phyloP scores from a whole-genome alignment of 2,329 filamentous ascomycete species.

The Penicillium sp. region DNA sequence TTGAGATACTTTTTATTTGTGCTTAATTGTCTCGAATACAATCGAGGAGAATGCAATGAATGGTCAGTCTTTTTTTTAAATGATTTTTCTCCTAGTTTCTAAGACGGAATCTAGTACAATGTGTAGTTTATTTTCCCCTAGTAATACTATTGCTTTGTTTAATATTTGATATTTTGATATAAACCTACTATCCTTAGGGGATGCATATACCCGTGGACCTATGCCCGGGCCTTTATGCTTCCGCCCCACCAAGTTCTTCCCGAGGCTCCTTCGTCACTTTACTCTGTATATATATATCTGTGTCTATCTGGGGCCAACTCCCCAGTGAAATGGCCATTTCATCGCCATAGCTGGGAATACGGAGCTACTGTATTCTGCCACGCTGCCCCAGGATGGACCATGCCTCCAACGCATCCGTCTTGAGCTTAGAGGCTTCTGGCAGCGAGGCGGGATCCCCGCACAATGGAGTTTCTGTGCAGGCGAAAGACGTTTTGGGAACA shows the following conservation, averaged over 20 bases:
- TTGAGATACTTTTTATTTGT: neutral
- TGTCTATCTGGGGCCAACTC: neutral
- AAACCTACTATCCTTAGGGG: no score
- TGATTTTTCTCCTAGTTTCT: neutral
- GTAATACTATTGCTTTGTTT: neutral
- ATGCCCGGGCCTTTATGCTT: neutral
- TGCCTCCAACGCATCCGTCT: slow-evolving; percentile 26
- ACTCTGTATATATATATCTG: neutral
- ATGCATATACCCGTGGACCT: neutral
- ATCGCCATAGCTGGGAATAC: slow-evolving; percentile 2
- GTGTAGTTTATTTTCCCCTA: neutral
- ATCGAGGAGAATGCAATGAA: neutral
- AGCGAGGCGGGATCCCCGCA: slow-evolving; percentile 13
- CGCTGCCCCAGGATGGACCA: slow-evolving; percentile 32
- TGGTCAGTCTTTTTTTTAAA: neutral
- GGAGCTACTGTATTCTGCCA: slow-evolving; percentile 3
- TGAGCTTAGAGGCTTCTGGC: slow-evolving; percentile 20
- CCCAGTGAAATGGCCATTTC: slow-evolving; percentile 1
- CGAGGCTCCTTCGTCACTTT: neutral
- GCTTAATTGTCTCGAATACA: neutral
- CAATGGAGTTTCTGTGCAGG: slow-evolving; percentile 11
- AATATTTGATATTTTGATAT: neutral
- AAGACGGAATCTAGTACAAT: neutral
- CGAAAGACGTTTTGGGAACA: slow-evolving; percentile 9
- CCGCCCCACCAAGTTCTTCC: slow-evolving; percentile 1